Base-by-base conservation (phyloP, 345 rosid genomes). In the Eucalyptus leucophloia region DNA sequence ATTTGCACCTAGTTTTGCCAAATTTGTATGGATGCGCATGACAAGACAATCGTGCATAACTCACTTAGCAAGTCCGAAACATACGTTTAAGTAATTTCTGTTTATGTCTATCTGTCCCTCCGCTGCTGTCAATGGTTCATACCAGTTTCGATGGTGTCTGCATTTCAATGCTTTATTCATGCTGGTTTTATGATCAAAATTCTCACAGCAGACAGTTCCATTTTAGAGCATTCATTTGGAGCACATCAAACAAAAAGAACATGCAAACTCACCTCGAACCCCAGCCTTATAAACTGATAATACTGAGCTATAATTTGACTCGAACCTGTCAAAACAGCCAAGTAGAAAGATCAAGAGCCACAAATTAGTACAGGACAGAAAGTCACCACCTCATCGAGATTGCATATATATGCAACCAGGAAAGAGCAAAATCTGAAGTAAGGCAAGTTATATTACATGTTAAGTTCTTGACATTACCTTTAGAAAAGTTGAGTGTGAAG, bases 281-380 rank as follows among this genome's bases (percentile, higher is more conserved):
- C 99, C 54, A 96, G 93, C 54, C 98, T 95, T 65, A 97, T 94
- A 30, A 97, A 92, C 91, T 97, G 99, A 77, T 96, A 96, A 90
- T 96, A 97, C 58, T 97, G 99, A 88, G 98, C 99, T 86, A 97
- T 96, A 69, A 97, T 94, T 90, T 96, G 98, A 87, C 96, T 95
- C 3, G 99, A 95, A 47, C 98, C 97, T 96, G 93, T 34, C 87
- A 89, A 58, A 47, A 87, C 28, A 34, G 26, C 7, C 67, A 45
- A 8, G 56, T 44, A 86, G 8, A 50, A 88, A 56, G 49, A n/a
- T n/a, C 42, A 77, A 12, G 28, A 77, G 47, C 47, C 85, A 77
- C 85, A 62, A 44, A 67, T 62, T 45, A 40, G 19, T 9, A 40
- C 88, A 42, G 34, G 88, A 40, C 49, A 58, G 26, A 14, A 72